Conservation (phyloP, 129 eudicot species). For the Deinandra increscens region DNA sequence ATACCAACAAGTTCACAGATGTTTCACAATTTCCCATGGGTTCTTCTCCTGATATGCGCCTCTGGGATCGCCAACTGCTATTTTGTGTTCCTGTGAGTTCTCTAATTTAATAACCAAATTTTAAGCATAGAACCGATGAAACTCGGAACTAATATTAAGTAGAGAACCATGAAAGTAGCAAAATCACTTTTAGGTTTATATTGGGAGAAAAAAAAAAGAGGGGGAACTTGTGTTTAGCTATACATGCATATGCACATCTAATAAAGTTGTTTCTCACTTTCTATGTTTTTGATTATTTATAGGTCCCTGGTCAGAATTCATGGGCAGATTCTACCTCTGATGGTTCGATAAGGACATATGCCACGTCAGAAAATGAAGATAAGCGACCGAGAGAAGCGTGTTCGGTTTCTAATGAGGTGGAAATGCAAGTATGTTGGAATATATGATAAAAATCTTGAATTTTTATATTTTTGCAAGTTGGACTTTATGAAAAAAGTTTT, state of each 20-base stretch:
- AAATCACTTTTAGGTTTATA: too few species aligned
- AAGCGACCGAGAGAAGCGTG: slow-evolving; percentile 72
- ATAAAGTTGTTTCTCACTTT: neutral
- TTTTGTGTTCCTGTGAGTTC: slow-evolving; percentile 84
- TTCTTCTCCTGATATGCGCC: slow-evolving; percentile 49
- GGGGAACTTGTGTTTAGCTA: too few species aligned
- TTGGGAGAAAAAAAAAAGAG: too few species aligned
- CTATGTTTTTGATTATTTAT: slow-evolving; percentile 1
- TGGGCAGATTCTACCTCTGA: slow-evolving; percentile 64
- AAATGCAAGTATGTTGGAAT: slow-evolving; percentile 46
- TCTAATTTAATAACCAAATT: too few species aligned
- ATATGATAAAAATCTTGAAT: neutral
- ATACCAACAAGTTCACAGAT: slow-evolving; percentile 80
- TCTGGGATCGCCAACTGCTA: slow-evolving; percentile 87
- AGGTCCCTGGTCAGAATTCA: slow-evolving; percentile 93
- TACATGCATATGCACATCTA: too few species aligned
- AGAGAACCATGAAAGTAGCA: too few species aligned
- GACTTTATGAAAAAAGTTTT: neutral
- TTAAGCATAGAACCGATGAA: too few species aligned
- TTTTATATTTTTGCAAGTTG: neutral
- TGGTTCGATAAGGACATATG: slow-evolving; percentile 16
- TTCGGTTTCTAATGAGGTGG: slow-evolving; percentile 44
- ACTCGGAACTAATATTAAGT: too few species aligned
- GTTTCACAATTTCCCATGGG: slow-evolving; percentile 47
- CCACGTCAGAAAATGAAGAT: slow-evolving; percentile 52